Base-by-base conservation (phyloP, 2,329 filamentous ascomycete genomes). In the Phyllosticta citrichinensis region DNA sequence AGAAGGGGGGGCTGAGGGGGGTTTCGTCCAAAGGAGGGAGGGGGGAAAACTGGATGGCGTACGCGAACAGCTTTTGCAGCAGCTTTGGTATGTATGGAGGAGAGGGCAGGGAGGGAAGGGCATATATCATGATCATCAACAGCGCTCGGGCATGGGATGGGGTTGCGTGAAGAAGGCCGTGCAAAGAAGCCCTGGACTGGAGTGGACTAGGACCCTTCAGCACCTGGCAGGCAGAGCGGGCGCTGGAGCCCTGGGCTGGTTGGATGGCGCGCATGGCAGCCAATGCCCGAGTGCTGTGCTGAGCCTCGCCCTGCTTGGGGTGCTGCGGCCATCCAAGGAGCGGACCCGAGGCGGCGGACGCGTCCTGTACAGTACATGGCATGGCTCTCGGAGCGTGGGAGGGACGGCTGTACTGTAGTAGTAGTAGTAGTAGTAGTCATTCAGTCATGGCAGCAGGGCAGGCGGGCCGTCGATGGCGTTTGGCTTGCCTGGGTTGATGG, bases 101-200 rank as follows among this genome's bases (percentile, higher is more conserved):
- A 40, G 12, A 40, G 60, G 61, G 64, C 64, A 60, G 63, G 66
- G 64, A 64, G 61, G 65, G 62, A 62, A 52, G 64, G 52, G 60
- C 66, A 62, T 62, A 67, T 68, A 67, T 67, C 68, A 71, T 62
- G 64, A 63, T 61, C 66, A 65, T 63, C 65, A 55, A 47, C 64
- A 64, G 63, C 58, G 65, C 58, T 58, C 65, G 25, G 64, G 65
- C 63, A 47, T 63, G 61, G 64, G 33, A 40, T 40, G 33, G 59
- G 58, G 64, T 20, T 54, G 58, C 52, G 58, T 61, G 59, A 57
- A 61, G 59, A 61, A 64, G 62, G 66, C 63, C 65, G 59, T 62
- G 64, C 65, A 62, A 66, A 64, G 65, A 66, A 65, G 33, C 33
- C 33, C 63, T 63, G 33, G 10, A 5, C 33, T 12, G 33, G 11